Conservation (phyloP, 352 stramenopile species). For the Peronospora destructor region DNA sequence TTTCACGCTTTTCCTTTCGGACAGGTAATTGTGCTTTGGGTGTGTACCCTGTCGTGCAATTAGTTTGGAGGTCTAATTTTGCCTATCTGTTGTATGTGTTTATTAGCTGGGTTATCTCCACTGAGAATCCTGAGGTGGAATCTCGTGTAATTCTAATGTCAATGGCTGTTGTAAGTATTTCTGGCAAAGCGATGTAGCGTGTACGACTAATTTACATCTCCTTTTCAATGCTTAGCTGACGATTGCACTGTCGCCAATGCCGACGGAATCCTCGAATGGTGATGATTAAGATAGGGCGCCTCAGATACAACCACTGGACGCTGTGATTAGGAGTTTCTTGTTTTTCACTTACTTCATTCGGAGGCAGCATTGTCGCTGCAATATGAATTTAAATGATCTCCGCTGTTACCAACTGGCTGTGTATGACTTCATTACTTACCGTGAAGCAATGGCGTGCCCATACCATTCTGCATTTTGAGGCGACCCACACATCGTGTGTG, state of each 20-base stretch:
- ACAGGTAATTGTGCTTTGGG: conserved; percentile 36
- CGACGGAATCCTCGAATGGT: conserved; percentile 38
- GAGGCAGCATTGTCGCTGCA: conserved; percentile 22
- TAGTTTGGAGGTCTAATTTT: conserved; percentile 3
- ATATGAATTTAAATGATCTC: conserved; percentile 29
- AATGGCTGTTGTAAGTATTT: conserved; percentile 46
- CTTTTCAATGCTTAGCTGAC: conserved; percentile 34
- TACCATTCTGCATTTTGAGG: conserved; percentile 17
- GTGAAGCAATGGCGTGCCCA: background rate
- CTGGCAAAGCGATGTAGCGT: conserved; percentile 1
- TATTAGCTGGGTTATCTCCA: conserved; percentile 46
- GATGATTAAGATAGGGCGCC: conserved; percentile 37
- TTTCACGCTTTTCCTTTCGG: conserved; percentile 52
- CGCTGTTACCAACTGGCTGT: conserved; percentile 13
- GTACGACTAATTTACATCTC: conserved; percentile 5
- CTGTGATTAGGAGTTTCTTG: conserved; percentile 33
- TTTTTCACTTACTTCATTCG: conserved; percentile 27
- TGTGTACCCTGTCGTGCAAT: background rate
- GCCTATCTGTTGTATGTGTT: conserved; percentile 3
- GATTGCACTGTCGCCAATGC: conserved; percentile 58
- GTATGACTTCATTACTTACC: background rate
- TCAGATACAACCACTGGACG: conserved; percentile 14
- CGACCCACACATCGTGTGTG: background rate
- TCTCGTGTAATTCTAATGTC: conserved; percentile 76
- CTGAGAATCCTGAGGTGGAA: conserved; percentile 42